Percentiles rank a stretch among this genome's conserved stretches.
phyloP scores from a whole-genome alignment of 2,329 filamentous ascomycete species.

The Neonectria magnoliae region DNA sequence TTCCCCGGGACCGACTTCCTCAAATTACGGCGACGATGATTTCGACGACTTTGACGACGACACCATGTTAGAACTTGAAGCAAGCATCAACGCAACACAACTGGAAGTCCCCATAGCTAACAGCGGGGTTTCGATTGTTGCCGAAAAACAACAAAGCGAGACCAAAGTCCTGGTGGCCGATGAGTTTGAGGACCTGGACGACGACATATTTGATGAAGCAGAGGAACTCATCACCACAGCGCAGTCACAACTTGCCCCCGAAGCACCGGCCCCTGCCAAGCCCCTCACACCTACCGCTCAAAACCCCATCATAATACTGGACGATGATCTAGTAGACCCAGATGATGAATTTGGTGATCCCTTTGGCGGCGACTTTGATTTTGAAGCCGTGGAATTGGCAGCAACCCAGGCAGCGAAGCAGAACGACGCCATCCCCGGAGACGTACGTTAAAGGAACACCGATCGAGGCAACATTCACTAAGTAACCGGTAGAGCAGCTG shows the following conservation, averaged over 20 bases:
- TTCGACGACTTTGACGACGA: slow-evolving; percentile 72
- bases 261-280: slow-evolving; percentile 17
- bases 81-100: slow-evolving; percentile 49
- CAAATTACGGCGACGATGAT: slow-evolving; percentile 66
- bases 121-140: slow-evolving; percentile 6
- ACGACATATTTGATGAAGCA: slow-evolving; percentile 65
- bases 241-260: slow-evolving; percentile 32
- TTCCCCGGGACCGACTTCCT: slow-evolving; percentile 38
- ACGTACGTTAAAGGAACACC: slow-evolving; percentile 50
- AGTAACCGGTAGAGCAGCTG: slow-evolving; percentile 72
- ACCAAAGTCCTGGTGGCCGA: slow-evolving; percentile 42
- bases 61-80: slow-evolving; percentile 64
- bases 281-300: slow-evolving; percentile 9
- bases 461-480: slow-evolving; percentile 61
- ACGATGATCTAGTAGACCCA: slow-evolving; percentile 25
- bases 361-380: slow-evolving; percentile 79
- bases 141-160: background rate
- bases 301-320: background rate
- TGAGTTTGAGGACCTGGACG: slow-evolving; percentile 74
- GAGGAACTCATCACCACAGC: slow-evolving; percentile 45
- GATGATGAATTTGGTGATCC: slow-evolving; percentile 51
- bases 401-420: slow-evolving; percentile 72
- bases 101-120: slow-evolving; percentile 23
- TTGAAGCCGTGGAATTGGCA: slow-evolving; percentile 78
- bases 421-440: slow-evolving; percentile 38